A percentile compares a stretch with the other conserved stretches of the same genome.
Conservation (phyloP, 2,329 filamentous ascomycete genomes). For the Spiromastix sp. region DNA sequence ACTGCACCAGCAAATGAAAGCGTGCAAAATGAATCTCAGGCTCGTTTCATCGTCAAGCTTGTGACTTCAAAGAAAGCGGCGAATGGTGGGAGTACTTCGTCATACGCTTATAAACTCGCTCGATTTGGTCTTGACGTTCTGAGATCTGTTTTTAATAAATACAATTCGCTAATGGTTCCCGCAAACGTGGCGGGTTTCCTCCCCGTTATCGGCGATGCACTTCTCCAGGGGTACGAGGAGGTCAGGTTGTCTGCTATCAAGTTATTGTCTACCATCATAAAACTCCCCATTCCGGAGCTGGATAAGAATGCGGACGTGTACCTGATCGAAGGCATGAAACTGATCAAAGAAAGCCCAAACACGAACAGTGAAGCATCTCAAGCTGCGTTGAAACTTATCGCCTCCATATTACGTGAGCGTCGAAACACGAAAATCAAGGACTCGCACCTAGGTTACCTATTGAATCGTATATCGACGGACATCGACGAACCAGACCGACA, state of each 20-base stretch:
- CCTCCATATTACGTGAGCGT: slow-evolving; percentile 73
- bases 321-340: slow-evolving; percentile 71
- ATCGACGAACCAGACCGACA: slow-evolving; percentile 87
- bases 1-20: slow-evolving; percentile 27
- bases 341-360: slow-evolving; percentile 64
- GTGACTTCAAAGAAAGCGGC: slow-evolving; percentile 66
- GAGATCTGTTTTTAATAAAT: slow-evolving; percentile 74
- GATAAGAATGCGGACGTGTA: slow-evolving; percentile 67
- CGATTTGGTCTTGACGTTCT: slow-evolving; percentile 83
- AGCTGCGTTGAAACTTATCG: slow-evolving; percentile 77
- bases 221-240: slow-evolving; percentile 79
- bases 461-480: slow-evolving; percentile 74
- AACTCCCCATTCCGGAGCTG: slow-evolving; percentile 63
- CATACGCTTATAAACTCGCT: slow-evolving; percentile 76
- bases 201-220: slow-evolving; percentile 76
- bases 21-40: slow-evolving; percentile 47
- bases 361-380: slow-evolving; percentile 79
- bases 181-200: slow-evolving; percentile 76
- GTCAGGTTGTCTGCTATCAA: slow-evolving; percentile 82
- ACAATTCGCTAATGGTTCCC: slow-evolving; percentile 68
- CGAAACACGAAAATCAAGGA: slow-evolving; percentile 68
- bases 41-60: slow-evolving; percentile 65
- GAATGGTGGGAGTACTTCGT: slow-evolving; percentile 60
- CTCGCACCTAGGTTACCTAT: slow-evolving; percentile 68
- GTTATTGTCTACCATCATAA: slow-evolving; percentile 73